Conservation (phyloP, 345 rosid genomes). For the Luvunga scandens region DNA sequence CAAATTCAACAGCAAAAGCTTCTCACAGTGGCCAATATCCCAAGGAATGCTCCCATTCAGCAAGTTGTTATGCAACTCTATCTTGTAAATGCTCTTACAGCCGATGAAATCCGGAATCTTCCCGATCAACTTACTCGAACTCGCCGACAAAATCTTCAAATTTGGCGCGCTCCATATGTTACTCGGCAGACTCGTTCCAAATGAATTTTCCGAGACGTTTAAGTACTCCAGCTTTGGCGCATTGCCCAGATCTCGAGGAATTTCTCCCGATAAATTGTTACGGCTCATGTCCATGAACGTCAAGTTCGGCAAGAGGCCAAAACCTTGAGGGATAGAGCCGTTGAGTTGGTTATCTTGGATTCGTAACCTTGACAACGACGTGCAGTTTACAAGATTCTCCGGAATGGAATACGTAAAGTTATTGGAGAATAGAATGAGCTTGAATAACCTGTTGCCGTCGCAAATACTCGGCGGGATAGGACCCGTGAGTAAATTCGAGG, state of each 20-base stretch:
- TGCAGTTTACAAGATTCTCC: constrained; percentile 49
- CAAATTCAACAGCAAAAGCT: constrained; percentile 65
- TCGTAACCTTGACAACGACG: constrained; percentile 61
- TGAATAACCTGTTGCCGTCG: constrained; percentile 64
- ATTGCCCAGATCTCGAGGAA: constrained; percentile 67
- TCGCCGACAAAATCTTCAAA: constrained; percentile 71
- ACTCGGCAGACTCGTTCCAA: constrained; percentile 44
- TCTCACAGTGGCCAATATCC: constrained; percentile 82
- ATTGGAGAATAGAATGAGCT: constrained; percentile 89
- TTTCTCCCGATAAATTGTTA: constrained; percentile 62
- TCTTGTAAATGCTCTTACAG: constrained; percentile 66
- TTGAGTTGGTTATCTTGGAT: constrained; percentile 61
- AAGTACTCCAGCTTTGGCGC: constrained; percentile 62
- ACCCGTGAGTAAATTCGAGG: constrained; percentile 68
- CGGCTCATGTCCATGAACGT: constrained; percentile 69
- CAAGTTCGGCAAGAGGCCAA: constrained; percentile 59
- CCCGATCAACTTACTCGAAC: constrained; percentile 48
- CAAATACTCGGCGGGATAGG: constrained; percentile 77
- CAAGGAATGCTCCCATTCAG: constrained; percentile 76
- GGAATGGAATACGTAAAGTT: constrained; percentile 52
- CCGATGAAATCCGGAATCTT: constrained; percentile 70
- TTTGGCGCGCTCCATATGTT: constrained; percentile 67
- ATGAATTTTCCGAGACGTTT: constrained; percentile 69
- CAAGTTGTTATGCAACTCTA: constrained; percentile 72
- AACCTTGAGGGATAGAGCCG: constrained; percentile 72